Conservation (phyloP, 2,329 filamentous ascomycete species). For the Neofusicoccum umdonicola region DNA sequence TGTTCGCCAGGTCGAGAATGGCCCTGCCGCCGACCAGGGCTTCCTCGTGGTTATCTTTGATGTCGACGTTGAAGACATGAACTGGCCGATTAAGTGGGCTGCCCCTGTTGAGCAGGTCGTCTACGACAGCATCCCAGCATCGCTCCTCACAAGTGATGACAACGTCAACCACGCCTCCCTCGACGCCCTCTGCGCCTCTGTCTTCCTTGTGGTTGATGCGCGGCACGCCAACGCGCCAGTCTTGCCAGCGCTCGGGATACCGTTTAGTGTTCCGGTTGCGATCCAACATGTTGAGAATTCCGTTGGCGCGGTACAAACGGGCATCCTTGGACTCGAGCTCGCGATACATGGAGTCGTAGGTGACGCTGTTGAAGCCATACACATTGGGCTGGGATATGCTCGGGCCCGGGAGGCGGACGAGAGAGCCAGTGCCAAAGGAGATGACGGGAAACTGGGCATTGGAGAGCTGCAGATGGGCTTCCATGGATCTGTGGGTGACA, state of each 20-base stretch:
- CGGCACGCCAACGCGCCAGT: constrained; percentile 87
- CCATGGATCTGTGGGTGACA: constrained; percentile 70
- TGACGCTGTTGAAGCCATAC: constrained; percentile 96
- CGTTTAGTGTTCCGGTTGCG: constrained; percentile 90
- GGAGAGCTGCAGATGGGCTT: constrained; percentile 92
- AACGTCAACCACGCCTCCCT: constrained; percentile 86
- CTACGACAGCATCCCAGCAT: constrained; percentile 96
- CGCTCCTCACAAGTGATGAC: constrained; percentile 97
- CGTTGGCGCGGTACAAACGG: constrained; percentile 85
- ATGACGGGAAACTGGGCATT: constrained; percentile 87
- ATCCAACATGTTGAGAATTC: constrained; percentile 91
- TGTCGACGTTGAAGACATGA: constrained; percentile 97
- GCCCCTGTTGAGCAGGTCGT: constrained; percentile 84
- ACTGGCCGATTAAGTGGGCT: constrained; percentile 86
- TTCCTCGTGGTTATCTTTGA: constrained; percentile 97
- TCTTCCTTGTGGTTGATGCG: constrained; percentile 68
- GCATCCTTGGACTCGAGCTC: constrained; percentile 85
- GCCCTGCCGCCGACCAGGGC: constrained; percentile 85
- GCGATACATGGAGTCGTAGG: constrained; percentile 90
- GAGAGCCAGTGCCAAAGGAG: constrained; percentile 92
- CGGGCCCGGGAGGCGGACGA: constrained; percentile 89
- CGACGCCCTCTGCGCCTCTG: constrained; percentile 75
- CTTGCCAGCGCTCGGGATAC: constrained; percentile 95
- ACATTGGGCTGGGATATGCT: constrained; percentile 92
- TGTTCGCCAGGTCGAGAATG: constrained; percentile 86